Evolutionary conservation across 257 asterid species (phyloP), one percentile per base, ranked within the genome.

Genomic region (Scutellaria baicalensis): DNA sequence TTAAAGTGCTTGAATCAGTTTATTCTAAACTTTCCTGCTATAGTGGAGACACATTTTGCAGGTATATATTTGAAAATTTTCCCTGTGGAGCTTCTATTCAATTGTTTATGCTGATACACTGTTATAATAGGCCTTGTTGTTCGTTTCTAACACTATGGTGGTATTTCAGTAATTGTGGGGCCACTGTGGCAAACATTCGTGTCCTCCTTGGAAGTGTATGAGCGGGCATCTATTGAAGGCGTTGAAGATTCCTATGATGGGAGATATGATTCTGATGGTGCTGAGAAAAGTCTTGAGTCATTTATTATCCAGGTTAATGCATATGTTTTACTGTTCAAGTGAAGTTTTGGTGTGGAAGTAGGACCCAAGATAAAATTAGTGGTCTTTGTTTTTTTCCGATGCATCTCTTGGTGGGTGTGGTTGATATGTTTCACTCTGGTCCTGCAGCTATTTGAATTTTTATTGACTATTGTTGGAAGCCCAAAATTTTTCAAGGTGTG

Each of bases 261-360:
- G 59, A 86, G 97, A 81, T 91, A 94, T 76, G 99, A 94, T 84
- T 94, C 99, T 54, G 97, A 94, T 80, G 97, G 99, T 27, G 80
- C 91, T 18, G 97, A 91, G 76, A 83, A 79, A 74, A 91, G 99
- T 72, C 90, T 94, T 0, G 97, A 89, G 81, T 89, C 97, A 59
- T 91, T 91, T 72, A 75, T 91, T 80, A 85, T 89, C 79, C 99
- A 94, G 99, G 99, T 91, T 69, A 75, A 66, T 69, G 49, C 67
- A 51, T 51, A 45, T 45, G 48, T 13, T 1, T 64, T 65, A 72
- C 59, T 65, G 43, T 36, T 35, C 9, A 21, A 31, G n/a, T 64
- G 70, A 43, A 67, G 23, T 51, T 73, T 69, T 27, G 66, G 17
- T 2, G 17, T 48, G 58, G 45, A 66, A 71, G 59, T 77, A 45